Evolutionary conservation across 2,329 filamentous ascomycete genomes (phyloP), one percentile per base, ranked within the genome.

Genomic region (Zymoseptoria brevis): DNA sequence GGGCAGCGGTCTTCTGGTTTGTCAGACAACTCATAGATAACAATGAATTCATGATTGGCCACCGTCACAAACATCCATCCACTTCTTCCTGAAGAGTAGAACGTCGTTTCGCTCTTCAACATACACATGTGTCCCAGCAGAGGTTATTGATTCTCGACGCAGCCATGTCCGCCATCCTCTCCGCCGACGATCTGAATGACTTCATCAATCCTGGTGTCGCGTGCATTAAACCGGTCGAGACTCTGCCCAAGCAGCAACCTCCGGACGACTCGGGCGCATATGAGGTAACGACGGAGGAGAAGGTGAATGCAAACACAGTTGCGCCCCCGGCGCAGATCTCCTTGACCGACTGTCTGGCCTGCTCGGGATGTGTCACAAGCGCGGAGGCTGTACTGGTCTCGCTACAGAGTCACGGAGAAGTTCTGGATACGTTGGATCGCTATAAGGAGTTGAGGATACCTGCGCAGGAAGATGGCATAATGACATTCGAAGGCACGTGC

Each of bases 171-270:
- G 94, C 94, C 63, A 99, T 99, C 70, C 87, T 99, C 69, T 97
- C 92, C 58, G 87, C 88, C 70, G 93, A 99, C 79, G 92, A 96
- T 74, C 81, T 99, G 62, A 99, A 99, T 80, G 94, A 99, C 80
- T 99, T 99, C 78, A 99, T 99, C 73, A 94, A 89, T 59, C 94
- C 94, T 13, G 92, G 93, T 63, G 92, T 99, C 71, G 94, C 94
- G 63, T 99, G 94, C 77, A 97, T 99, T 75, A 97, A 99, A 72
- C 94, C 94, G 26, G 83, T 99, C 72, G 94, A 99, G 75, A 95
- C 90, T 1, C 83, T 99, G 13, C 93, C 94, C 1, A 75, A 81
- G 54, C 80, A 82, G 64, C 76, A 82, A 35, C 75, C 82, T 55
- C 75, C 77, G 29, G 64, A 65, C 1, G 50, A 56, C 50, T 64